Percentiles rank a stretch among this genome's conserved stretches.
These are phyloP conservation scores for Carex scoparia DNA, from an alignment of 176 grass and related monocot genomes.

Conservation along the genomic window DNA sequence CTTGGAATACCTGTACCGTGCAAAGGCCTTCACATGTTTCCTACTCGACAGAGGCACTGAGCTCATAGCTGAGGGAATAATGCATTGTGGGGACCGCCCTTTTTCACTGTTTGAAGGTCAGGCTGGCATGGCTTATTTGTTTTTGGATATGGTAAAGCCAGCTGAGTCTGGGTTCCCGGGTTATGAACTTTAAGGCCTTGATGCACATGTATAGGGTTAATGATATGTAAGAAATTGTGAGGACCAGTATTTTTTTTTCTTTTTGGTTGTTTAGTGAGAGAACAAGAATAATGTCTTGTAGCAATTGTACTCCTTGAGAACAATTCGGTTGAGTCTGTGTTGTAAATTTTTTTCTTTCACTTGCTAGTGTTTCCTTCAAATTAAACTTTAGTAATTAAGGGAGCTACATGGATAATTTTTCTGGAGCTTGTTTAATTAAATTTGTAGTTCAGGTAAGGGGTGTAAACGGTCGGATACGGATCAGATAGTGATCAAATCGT, in stretches of 20 bases:
- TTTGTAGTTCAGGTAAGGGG: too few species aligned
- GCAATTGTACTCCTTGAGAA: not conserved
- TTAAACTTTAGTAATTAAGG: not conserved
- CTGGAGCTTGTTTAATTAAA: too few species aligned
- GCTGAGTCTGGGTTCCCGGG: constrained; percentile 58
- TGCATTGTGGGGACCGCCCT: constrained; percentile 78
- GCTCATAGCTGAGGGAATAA: constrained; percentile 51
- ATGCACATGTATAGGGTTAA: not conserved
- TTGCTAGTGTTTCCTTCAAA: not conserved
- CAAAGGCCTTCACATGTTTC: constrained; percentile 83
- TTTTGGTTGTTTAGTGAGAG: not conserved
- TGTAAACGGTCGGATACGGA: too few species aligned
- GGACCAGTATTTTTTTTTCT: not conserved
- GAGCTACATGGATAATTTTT: not conserved
- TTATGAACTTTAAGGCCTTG: constrained; percentile 55
- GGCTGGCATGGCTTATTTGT: constrained; percentile 78
- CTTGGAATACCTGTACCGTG: constrained; percentile 57
- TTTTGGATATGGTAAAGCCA: constrained; percentile 68
- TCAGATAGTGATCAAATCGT: too few species aligned
- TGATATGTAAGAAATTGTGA: not conserved
- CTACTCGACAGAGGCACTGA: constrained; percentile 55
- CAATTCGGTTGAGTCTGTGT: not conserved
- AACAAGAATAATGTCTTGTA: not conserved
- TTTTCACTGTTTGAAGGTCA: constrained; percentile 92
- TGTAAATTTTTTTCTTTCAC: not conserved